A percentile compares a stretch with the other conserved stretches of the same genome.
phyloP scores from a whole-genome alignment of 2,329 filamentous ascomycete species.

The Colletotrichum viniferum region DNA sequence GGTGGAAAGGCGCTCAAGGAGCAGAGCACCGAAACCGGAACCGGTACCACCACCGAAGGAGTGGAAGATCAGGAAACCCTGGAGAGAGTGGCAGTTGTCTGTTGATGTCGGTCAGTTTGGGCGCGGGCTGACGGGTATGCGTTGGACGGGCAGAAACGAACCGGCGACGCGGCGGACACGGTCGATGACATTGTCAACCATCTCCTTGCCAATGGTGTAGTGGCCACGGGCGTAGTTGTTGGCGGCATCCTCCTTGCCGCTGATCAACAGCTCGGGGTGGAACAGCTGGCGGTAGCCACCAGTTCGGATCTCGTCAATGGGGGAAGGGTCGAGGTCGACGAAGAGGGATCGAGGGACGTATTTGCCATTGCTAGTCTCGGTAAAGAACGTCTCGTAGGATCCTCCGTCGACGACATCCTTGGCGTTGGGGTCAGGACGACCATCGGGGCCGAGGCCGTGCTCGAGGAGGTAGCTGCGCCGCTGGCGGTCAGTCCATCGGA shows the following conservation, averaged over 20 bases:
- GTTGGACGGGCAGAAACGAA: constrained; percentile 38
- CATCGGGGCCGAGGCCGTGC: constrained; percentile 71
- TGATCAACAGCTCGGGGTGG: constrained; percentile 74
- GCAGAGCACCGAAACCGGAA: constrained; percentile 73
- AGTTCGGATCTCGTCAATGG: constrained; percentile 76
- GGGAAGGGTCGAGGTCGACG: constrained; percentile 74
- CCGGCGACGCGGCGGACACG: constrained; percentile 72
- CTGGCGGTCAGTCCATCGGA: constrained; percentile 16
- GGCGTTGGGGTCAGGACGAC: constrained; percentile 65
- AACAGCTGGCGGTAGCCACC: constrained; percentile 71
- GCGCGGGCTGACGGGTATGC: background rate
- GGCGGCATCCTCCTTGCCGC: constrained; percentile 77
- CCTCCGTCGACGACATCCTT: constrained; percentile 65
- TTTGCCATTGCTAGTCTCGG: constrained; percentile 73
- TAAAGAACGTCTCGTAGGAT: constrained; percentile 77
- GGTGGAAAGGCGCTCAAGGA: constrained; percentile 74
- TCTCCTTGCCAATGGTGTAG: constrained; percentile 79
- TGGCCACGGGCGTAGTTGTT: constrained; percentile 81
- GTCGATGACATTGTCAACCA: constrained; percentile 73
- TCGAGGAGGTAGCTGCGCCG: constrained; percentile 70
- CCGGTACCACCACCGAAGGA: constrained; percentile 76
- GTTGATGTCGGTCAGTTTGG: constrained; percentile 23
- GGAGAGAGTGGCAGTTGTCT: constrained; percentile 77
- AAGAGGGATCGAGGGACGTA: constrained; percentile 76
- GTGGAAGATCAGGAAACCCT: constrained; percentile 78